These are phyloP conservation scores for Blumeria hordei DNA, from an alignment of 2,329 filamentous ascomycete species.

Conservation along the genomic window DNA sequence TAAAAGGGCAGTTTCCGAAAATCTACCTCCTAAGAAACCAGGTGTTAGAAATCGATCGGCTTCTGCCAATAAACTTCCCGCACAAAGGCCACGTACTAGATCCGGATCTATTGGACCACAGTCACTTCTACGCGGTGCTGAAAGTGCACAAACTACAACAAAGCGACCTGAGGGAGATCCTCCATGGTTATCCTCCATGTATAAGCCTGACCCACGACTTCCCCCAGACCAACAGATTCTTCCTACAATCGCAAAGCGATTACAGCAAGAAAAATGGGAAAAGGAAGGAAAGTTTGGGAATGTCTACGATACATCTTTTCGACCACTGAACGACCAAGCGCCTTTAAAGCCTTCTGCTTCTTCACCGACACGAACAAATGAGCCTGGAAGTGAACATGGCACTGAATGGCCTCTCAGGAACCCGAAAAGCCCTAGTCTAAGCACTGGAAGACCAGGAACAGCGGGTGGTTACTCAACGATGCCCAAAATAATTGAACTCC, in stretches of 20 bases:
- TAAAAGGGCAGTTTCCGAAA: conserved; percentile 17
- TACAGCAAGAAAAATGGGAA: conserved; percentile 92
- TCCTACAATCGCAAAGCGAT: conserved; percentile 70
- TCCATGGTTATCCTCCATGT: conserved; percentile 84
- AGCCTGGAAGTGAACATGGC: conserved; percentile 14
- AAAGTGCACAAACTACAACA: conserved; percentile 2
- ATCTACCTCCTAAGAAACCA: conserved; percentile 28
- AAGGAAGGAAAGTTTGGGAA: conserved; percentile 70
- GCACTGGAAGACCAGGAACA: conserved; percentile 22
- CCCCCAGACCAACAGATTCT: conserved; percentile 90
- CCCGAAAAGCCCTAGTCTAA: conserved; percentile 24
- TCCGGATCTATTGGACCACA: conserved; percentile 15
- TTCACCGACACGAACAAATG: conserved; percentile 12
- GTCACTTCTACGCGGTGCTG: background rate
- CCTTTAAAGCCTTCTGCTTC: conserved; percentile 2
- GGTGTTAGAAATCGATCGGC: conserved; percentile 5
- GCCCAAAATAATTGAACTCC: conserved; percentile 17
- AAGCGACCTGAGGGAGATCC: conserved; percentile 79
- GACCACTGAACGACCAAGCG: conserved; percentile 41
- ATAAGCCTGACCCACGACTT: conserved; percentile 81
- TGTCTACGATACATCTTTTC: conserved; percentile 70
- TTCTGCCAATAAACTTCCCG: conserved; percentile 14
- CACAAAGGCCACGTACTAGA: conserved; percentile 33
- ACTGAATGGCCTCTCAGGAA: conserved; percentile 35
- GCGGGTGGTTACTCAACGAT: conserved; percentile 23